Conservation (phyloP, 441 rosid species). For the Erysimum cheiri region DNA sequence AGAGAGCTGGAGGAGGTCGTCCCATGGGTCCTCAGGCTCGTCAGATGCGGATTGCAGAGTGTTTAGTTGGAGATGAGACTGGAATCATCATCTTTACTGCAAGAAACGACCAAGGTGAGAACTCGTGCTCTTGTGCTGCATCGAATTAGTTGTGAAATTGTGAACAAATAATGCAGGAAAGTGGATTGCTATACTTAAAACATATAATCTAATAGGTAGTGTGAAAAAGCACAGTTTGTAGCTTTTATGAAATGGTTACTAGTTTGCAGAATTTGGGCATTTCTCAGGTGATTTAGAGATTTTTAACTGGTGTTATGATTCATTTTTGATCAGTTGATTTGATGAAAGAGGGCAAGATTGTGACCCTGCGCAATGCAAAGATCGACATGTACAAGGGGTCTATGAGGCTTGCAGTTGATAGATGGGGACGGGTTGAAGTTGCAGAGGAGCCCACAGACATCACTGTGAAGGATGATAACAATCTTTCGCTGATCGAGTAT, state of each 20-base stretch:
- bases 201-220: constrained; percentile 1
- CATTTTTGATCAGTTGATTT: constrained; percentile 57
- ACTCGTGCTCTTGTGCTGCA: not conserved
- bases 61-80: constrained; percentile 92
- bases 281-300: constrained; percentile 13
- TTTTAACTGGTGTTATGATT: constrained; percentile 7
- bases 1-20: constrained; percentile 73
- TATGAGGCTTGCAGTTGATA: constrained; percentile 71
- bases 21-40: constrained; percentile 75
- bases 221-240: not conserved
- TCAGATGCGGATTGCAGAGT: constrained; percentile 84
- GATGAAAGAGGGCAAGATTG: constrained; percentile 61
- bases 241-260: not conserved
- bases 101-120: constrained; percentile 87
- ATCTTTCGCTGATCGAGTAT: constrained; percentile 79
- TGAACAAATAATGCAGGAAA: not conserved
- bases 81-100: constrained; percentile 87
- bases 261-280: not conserved
- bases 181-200: not conserved
- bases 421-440: constrained; percentile 64
- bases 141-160: not conserved
- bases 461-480: constrained; percentile 80
- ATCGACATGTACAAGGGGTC: constrained; percentile 71
- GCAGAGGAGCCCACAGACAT: constrained; percentile 58
- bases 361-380: constrained; percentile 60